phyloP scores from a whole-genome alignment of 306 rosid species.

The Vicia faba region DNA sequence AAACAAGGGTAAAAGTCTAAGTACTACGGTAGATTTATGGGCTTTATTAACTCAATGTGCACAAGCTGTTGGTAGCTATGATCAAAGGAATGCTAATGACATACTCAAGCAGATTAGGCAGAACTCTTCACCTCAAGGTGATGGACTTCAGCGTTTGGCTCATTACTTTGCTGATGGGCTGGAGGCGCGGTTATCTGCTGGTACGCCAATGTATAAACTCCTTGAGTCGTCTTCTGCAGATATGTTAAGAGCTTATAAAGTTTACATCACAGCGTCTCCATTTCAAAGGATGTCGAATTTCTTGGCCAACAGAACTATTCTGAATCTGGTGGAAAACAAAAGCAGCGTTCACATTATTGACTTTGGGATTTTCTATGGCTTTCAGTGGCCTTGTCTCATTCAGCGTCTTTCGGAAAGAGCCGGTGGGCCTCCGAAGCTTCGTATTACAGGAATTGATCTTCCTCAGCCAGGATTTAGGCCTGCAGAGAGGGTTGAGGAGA shows the following conservation, averaged over 20 bases:
- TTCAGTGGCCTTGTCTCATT: slow-evolving; percentile 83
- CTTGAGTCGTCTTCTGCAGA: slow-evolving; percentile 47
- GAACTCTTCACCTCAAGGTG: slow-evolving; percentile 60
- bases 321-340: slow-evolving; percentile 44
- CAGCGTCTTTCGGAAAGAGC: slow-evolving; percentile 62
- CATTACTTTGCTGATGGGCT: slow-evolving; percentile 73
- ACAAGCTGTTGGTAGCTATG: slow-evolving; percentile 66
- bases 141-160: slow-evolving; percentile 71
- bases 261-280: slow-evolving; percentile 59
- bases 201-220: slow-evolving; percentile 41
- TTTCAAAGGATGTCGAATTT: slow-evolving; percentile 60
- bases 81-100: slow-evolving; percentile 59
- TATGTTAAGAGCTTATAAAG: slow-evolving; percentile 60
- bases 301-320: slow-evolving; percentile 62
- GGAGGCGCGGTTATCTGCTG: slow-evolving; percentile 59
- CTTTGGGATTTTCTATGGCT: slow-evolving; percentile 77
- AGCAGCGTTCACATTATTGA: slow-evolving; percentile 63
- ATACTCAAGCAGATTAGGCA: slow-evolving; percentile 62
- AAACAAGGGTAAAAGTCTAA: slow-evolving; percentile 36
- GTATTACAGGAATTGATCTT: slow-evolving; percentile 68
- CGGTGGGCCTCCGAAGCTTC: slow-evolving; percentile 71
- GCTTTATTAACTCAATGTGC: slow-evolving; percentile 73
- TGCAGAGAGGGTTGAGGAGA: slow-evolving; percentile 68
- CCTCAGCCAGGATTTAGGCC: slow-evolving; percentile 83
- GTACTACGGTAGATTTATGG: slow-evolving; percentile 56